Conservation (phyloP, 192 early-diverging fungal species). For the Backusella luteola region DNA sequence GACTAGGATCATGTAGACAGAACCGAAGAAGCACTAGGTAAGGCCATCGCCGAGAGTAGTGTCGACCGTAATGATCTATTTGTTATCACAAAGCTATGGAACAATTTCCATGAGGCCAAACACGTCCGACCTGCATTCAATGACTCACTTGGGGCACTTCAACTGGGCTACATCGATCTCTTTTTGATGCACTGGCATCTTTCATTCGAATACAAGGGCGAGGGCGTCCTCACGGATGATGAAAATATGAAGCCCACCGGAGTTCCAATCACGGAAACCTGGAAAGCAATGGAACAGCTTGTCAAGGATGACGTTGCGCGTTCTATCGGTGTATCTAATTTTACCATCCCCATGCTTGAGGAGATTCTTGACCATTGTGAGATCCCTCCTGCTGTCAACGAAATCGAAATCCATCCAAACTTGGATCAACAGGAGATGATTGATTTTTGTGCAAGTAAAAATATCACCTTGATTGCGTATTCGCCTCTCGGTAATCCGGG, state of each 20-base stretch:
- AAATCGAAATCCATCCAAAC: slow-evolving; percentile 58
- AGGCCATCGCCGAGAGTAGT: slow-evolving; percentile 46
- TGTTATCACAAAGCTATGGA: slow-evolving; percentile 58
- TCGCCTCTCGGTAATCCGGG: slow-evolving; percentile 61
- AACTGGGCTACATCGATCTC: slow-evolving; percentile 76
- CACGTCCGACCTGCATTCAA: slow-evolving; percentile 61
- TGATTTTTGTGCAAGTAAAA: slow-evolving; percentile 56
- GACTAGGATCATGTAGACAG: slow-evolving; percentile 31
- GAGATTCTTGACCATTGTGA: slow-evolving; percentile 56
- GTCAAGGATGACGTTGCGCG: slow-evolving; percentile 59
- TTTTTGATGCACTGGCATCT: slow-evolving; percentile 87
- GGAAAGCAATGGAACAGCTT: slow-evolving; percentile 73
- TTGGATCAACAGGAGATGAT: slow-evolving; percentile 55
- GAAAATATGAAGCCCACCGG: slow-evolving; percentile 35
- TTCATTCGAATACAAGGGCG: slow-evolving; percentile 44
- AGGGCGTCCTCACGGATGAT: background rate
- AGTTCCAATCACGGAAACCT: slow-evolving; percentile 58
- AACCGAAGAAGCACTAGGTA: slow-evolving; percentile 70
- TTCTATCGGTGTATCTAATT: slow-evolving; percentile 81
- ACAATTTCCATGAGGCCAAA: slow-evolving; percentile 54
- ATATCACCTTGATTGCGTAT: slow-evolving; percentile 69
- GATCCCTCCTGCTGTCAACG: slow-evolving; percentile 72
- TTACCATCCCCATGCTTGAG: slow-evolving; percentile 52
- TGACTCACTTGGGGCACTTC: slow-evolving; percentile 64
- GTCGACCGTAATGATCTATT: slow-evolving; percentile 64